Evolutionary conservation across 2,329 filamentous ascomycete genomes (phyloP).

Genomic region (Emmonsia crescens): DNA sequence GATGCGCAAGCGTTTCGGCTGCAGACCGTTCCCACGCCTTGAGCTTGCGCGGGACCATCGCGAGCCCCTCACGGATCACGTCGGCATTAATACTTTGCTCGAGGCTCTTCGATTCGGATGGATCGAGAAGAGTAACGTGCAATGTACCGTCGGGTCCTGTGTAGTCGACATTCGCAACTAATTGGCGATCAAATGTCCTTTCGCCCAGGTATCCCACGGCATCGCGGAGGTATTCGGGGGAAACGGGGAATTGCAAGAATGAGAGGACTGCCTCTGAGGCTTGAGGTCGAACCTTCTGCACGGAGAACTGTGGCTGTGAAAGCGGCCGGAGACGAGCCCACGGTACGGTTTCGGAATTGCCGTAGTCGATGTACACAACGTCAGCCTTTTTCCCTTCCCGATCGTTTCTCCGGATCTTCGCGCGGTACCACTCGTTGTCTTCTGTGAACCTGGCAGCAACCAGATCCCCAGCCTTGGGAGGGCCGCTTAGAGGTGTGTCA

Average conservation of each 20-base stretch:
- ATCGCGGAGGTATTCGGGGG: slow-evolving; percentile 72
- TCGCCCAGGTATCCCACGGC: slow-evolving; percentile 65
- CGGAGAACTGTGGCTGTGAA: slow-evolving; percentile 64
- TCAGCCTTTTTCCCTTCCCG: slow-evolving; percentile 80
- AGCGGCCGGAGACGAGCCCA: slow-evolving; percentile 80
- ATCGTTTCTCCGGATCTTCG: slow-evolving; percentile 82
- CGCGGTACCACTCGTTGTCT: slow-evolving; percentile 91
- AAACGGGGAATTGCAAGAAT: slow-evolving; percentile 76
- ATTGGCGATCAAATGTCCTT: slow-evolving; percentile 59
- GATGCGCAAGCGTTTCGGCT: slow-evolving; percentile 56
- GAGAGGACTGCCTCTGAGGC: slow-evolving; percentile 78
- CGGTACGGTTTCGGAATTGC: slow-evolving; percentile 79
- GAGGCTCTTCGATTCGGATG: slow-evolving; percentile 49
- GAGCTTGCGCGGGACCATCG: slow-evolving; percentile 84
- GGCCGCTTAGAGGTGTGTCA: slow-evolving; percentile 57
- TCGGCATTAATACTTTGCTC: slow-evolving; percentile 84
- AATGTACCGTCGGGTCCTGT: slow-evolving; percentile 69
- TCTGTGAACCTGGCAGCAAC: slow-evolving; percentile 85
- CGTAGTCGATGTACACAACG: slow-evolving; percentile 91
- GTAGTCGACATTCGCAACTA: slow-evolving; percentile 87
- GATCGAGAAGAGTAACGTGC: slow-evolving; percentile 81
- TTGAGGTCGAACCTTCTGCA: slow-evolving; percentile 74
- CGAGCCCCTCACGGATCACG: slow-evolving; percentile 69
- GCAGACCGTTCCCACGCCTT: slow-evolving; percentile 82
- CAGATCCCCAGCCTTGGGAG: slow-evolving; percentile 82